Percentiles rank a stretch among this genome's conserved stretches.
These are phyloP conservation scores for Wickerhamomyces alni DNA, from an alignment of 805 yeast genomes.

Conservation along the genomic window DNA sequence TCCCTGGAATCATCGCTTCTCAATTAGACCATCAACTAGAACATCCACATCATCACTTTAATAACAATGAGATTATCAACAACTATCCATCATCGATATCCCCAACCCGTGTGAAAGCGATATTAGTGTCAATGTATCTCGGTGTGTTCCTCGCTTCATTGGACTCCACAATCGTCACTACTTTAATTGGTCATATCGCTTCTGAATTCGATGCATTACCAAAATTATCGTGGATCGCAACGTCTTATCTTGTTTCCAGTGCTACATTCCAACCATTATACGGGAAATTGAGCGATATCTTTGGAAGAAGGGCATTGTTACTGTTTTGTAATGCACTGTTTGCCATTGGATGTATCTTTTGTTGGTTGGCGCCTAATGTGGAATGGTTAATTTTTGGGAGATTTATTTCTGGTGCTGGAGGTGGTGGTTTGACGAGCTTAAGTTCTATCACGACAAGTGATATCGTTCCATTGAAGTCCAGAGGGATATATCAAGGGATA, in stretches of 20 bases:
- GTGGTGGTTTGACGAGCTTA: constrained; percentile 77
- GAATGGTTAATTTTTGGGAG: constrained; percentile 46
- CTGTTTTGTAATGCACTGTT: constrained; percentile 50
- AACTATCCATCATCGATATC: constrained; percentile 1
- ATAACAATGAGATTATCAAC: background rate
- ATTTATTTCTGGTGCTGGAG: constrained; percentile 81
- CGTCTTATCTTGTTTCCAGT: constrained; percentile 60
- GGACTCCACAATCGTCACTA: constrained; percentile 64
- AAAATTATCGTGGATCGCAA: constrained; percentile 67
- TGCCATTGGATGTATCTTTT: constrained; percentile 50
- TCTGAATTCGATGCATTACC: constrained; percentile 61
- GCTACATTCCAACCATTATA: constrained; percentile 71
- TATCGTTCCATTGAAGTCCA: constrained; percentile 64
- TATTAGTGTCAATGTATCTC: constrained; percentile 37
- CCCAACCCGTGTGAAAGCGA: constrained; percentile 21
- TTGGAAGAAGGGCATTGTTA: constrained; percentile 54
- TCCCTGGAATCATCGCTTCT: constrained; percentile 29
- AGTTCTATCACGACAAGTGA: constrained; percentile 75
- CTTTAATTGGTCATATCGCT: constrained; percentile 58
- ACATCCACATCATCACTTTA: background rate
- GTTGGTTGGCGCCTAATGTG: constrained; percentile 45
- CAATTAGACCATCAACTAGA: constrained; percentile 24
- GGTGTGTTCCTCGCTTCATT: constrained; percentile 56
- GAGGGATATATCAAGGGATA: constrained; percentile 81
- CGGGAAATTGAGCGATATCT: constrained; percentile 67